phyloP scores from a whole-genome alignment of 106 monocot species.

The Dendrobium catenatum region DNA sequence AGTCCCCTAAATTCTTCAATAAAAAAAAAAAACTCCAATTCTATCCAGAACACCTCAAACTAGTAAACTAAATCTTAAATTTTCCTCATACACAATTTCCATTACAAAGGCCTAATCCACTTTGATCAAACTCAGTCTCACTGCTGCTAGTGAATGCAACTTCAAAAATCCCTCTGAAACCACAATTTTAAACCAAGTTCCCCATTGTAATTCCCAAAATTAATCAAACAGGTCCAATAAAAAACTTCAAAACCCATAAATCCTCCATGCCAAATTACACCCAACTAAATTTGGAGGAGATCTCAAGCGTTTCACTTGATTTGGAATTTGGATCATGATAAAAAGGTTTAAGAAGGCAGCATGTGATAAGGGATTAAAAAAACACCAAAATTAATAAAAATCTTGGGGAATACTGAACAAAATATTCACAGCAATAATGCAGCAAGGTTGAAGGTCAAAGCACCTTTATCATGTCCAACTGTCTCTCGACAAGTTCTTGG shows the following conservation, averaged over 20 bases:
- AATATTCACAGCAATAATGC: background rate
- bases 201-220: background rate
- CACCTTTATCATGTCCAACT: slow-evolving; percentile 95
- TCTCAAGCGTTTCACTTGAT: background rate
- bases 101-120: too few species aligned
- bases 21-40: too few species aligned
- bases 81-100: too few species aligned
- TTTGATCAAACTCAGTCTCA: background rate
- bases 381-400: background rate
- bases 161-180: too few species aligned
- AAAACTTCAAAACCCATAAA: background rate
- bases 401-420: background rate
- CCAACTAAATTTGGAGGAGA: background rate
- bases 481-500: slow-evolving; percentile 90
- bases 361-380: background rate
- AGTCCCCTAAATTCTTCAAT: background rate
- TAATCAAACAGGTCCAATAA: background rate
- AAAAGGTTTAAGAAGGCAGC: background rate
- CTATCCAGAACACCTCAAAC: background rate
- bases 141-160: background rate
- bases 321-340: background rate
- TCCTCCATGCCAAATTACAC: background rate
- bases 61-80: background rate
- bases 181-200: too few species aligned
- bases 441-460: slow-evolving; percentile 2